These are phyloP conservation scores for Ceratocystiopsis brevicomis DNA, from an alignment of 2,329 filamentous ascomycete species.

Conservation along the genomic window DNA sequence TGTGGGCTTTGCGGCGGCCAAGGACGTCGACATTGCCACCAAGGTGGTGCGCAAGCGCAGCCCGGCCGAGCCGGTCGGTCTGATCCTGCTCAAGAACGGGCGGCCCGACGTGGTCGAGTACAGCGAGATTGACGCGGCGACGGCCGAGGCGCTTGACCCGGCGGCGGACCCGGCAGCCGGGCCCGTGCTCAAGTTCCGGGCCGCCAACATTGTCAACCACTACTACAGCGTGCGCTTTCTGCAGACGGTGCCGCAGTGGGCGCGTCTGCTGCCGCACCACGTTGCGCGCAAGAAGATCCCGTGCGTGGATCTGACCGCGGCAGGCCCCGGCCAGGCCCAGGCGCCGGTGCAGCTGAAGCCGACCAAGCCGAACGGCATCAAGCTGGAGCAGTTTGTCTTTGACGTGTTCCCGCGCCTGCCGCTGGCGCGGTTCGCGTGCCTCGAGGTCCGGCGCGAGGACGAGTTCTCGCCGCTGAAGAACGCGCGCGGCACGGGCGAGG, in stretches of 20 bases:
- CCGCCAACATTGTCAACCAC: constrained; percentile 99
- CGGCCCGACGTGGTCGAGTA: constrained; percentile 97
- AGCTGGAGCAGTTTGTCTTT: constrained; percentile 97
- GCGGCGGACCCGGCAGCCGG: constrained; percentile 36
- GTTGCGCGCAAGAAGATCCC: constrained; percentile 98
- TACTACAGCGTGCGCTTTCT: constrained; percentile 95
- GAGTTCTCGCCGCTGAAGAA: constrained; percentile 99
- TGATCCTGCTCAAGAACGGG: constrained; percentile 89
- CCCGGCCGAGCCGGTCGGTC: constrained; percentile 84
- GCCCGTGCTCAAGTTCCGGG: constrained; percentile 79
- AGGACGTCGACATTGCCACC: constrained; percentile 85
- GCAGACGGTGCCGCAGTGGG: constrained; percentile 74
- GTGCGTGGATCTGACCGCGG: constrained; percentile 54
- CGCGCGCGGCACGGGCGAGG: constrained; percentile 62
- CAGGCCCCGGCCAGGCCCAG: constrained; percentile 32
- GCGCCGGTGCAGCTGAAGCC: constrained; percentile 43
- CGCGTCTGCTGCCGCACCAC: constrained; percentile 76
- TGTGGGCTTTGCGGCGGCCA: constrained; percentile 76
- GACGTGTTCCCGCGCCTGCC: constrained; percentile 86
- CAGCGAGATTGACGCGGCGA: constrained; percentile 80
- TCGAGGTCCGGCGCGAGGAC: constrained; percentile 91
- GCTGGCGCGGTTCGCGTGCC: constrained; percentile 77
- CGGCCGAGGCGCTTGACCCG: constrained; percentile 73
- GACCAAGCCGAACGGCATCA: constrained; percentile 91
- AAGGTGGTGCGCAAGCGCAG: constrained; percentile 99